Evolutionary conservation across 1,284 basidiomycete genomes (phyloP), one percentile per base, ranked within the genome.

Genomic region (Cystobasidiaceae sp.): DNA sequence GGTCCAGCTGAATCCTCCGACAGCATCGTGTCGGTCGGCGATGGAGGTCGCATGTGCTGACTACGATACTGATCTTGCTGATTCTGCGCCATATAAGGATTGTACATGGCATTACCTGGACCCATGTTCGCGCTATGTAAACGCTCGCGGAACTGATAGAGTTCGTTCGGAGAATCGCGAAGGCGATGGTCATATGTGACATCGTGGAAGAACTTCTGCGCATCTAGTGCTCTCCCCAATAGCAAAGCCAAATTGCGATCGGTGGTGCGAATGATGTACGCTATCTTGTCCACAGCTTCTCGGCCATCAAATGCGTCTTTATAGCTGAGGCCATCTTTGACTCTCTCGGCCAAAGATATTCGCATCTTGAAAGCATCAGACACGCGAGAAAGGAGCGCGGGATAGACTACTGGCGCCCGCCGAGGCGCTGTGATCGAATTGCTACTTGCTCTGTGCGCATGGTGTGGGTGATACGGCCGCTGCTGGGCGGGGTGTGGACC

Each of bases 121-220:
- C n/a, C n/a, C n/a, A n/a, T n/a, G n/a, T n/a, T n/a, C 19, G 69
- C 64, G 9, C 51, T 37, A 48, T 64, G 61, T 17, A 74, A 70
- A 13, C 71, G 71, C 51, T 80, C 79, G 54, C 77, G 77, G 79
- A 99, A 97, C 76, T 96, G 93, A 77, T 97, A 99, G 30, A 99
- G 79, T 78, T 98, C 96, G 68, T 84, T 82, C 2, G 86, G 81
- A 71, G 86, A 91, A 78, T 98, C 96, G 54, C 96, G 82, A 68
- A 99, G 77, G 13, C 94, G 86, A 77, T 98, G 96, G 74, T 97
- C 93, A 76, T 98, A 99, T 6, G 94, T 97, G 70, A 98, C 96
- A 74, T 97, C 96, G 77, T 99, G 96, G 77, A 98, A 98, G 80
- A 94, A 97, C 79, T 97, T 98, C 79, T 98, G 96, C 13, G 93